Percentiles rank a stretch among this genome's conserved stretches.
Conservation (phyloP, 2,329 filamentous ascomycete genomes). For the Alternaria metachromatica region DNA sequence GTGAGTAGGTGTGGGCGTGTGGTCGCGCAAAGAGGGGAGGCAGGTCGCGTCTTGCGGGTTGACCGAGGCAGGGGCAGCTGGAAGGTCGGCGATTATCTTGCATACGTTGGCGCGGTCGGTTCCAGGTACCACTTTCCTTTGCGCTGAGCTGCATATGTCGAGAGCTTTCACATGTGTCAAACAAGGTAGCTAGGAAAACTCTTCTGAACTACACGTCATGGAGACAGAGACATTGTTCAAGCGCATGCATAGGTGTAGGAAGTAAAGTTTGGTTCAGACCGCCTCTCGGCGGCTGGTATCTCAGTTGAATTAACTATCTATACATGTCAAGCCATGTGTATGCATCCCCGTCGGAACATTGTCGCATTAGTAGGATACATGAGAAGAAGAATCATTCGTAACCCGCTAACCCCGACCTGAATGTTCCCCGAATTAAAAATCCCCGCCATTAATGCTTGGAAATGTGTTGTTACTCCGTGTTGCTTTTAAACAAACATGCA, state of each 20-base stretch:
- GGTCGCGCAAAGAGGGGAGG: not conserved
- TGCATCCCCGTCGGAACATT: not conserved
- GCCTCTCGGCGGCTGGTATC: not conserved
- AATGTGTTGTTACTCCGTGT: slow-evolving; percentile 9
- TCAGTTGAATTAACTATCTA: slow-evolving; percentile 4
- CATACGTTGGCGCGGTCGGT: not conserved
- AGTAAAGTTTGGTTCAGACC: not conserved
- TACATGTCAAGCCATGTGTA: not conserved
- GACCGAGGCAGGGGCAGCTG: not conserved
- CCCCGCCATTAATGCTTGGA: slow-evolving; percentile 10
- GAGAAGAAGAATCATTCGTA: not conserved
- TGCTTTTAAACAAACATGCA: slow-evolving; percentile 7
- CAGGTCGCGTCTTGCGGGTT: not conserved
- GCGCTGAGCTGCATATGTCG: not conserved
- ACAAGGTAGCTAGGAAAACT: not conserved
- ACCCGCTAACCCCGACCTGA: not conserved
- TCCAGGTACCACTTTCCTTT: not conserved
- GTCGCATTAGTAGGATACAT: slow-evolving; percentile 8
- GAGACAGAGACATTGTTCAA: not conserved
- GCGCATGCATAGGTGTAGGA: not conserved
- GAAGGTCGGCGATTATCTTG: not conserved
- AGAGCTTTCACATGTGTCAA: not conserved
- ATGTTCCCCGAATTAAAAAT: slow-evolving; percentile 5
- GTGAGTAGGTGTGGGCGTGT: not conserved
- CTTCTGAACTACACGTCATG: not conserved